Percentiles rank a stretch among this genome's conserved stretches.
Conservation (phyloP, 2,329 filamentous ascomycete genomes). For the Trematosphaeria pertusa region DNA sequence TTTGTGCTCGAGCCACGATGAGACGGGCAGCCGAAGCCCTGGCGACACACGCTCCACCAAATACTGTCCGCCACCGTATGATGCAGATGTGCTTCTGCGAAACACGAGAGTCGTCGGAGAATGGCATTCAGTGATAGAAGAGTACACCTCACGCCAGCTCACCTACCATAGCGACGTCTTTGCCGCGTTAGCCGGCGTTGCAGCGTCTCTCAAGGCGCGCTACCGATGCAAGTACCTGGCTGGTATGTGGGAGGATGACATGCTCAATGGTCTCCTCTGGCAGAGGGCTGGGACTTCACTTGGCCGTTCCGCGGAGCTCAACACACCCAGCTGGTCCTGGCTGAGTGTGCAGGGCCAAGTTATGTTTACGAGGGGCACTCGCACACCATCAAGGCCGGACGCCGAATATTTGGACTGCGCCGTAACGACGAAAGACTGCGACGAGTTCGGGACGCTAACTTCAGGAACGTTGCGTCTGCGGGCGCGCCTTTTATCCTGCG, state of each 20-base stretch:
- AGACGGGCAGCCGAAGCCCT: neutral
- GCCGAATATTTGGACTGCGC: neutral
- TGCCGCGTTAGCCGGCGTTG: neutral
- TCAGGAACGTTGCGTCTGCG: conserved; percentile 1
- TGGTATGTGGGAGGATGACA: neutral
- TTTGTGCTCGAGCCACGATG: neutral
- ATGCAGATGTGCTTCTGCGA: neutral
- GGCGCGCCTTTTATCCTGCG: neutral
- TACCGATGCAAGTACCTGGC: neutral
- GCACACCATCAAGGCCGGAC: neutral
- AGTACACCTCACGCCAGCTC: conserved; percentile 1
- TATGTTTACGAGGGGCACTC: neutral
- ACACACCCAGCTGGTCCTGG: conserved; percentile 1
- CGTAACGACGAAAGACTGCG: neutral
- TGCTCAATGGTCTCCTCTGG: neutral
- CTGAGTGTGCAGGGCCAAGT: neutral
- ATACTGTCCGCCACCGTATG: neutral
- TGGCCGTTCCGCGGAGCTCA: neutral
- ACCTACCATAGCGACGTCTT: conserved; percentile 2
- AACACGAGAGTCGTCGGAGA: neutral
- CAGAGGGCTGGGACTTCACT: neutral
- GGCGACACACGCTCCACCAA: neutral
- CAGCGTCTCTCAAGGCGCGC: neutral
- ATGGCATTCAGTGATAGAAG: neutral
- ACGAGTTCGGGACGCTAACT: neutral